Evolutionary conservation across 176 grass and related monocot genomes (phyloP), one percentile per base, ranked within the genome.

Genomic region (Zizania latifolia): DNA sequence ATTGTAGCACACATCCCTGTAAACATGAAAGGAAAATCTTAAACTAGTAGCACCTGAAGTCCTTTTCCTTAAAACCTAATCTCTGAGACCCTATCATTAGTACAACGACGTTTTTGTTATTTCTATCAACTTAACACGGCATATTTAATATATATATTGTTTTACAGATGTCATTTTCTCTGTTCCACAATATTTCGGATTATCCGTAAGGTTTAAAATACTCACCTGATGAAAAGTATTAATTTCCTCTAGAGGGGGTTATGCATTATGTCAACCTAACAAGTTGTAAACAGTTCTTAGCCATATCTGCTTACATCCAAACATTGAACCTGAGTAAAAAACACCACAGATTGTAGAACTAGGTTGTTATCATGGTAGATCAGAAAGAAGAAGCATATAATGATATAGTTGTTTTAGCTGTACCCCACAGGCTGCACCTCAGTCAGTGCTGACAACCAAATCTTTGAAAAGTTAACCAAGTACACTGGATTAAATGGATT

Each of bases 381-480:
- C n/a, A n/a, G n/a, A n/a, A n/a, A n/a, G n/a, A n/a, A n/a, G n/a
- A n/a, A n/a, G n/a, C n/a, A n/a, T n/a, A n/a, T n/a, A n/a, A n/a
- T n/a, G n/a, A n/a, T n/a, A n/a, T 3, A 22, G 48, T 53, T 53
- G 3, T n/a, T 15, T 50, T 50, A n/a, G 46, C n/a, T 50, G 7
- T 53, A 53, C 48, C 48, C 48, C 19, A 53, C n/a, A 8, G 0
- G 48, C 19, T 53, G 8, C 48, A 21, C 19, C 48, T 36, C 34
- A 53, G 48, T 51, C 19, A 51, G 46, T 51, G 17, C 19, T 53
- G 48, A 53, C 48, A 53, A 62, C 58, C 36, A 75, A 75, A 75
- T 75, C 72, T 60, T 57, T 14, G 37, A 60, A n/a, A 60, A 74
- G 71, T 43, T 59, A 56, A 56, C n/a, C 10, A 30, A 40, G 55